Evolutionary conservation across 768 basidiomycete genomes (phyloP).

Genomic region (Mycena rebaudengoi): DNA sequence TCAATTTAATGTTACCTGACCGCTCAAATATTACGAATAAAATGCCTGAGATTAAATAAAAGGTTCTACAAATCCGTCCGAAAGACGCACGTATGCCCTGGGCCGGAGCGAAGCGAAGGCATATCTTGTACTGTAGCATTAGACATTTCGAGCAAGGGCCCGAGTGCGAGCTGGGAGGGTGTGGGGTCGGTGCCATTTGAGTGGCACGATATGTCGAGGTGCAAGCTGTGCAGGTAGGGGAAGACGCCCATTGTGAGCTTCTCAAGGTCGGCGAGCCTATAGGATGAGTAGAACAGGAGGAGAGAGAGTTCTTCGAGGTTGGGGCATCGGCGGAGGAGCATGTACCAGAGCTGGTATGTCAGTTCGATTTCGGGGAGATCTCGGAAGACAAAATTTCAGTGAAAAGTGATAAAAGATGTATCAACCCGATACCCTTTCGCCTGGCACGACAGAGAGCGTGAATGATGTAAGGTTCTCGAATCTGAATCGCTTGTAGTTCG

Average conservation of each 20-base stretch:
- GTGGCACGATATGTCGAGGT: constrained; percentile 1
- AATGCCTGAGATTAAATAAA: no score
- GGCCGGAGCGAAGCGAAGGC: no score
- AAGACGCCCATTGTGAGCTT: background rate
- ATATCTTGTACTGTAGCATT: no score
- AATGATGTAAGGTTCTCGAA: constrained; percentile 14
- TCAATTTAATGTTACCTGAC: no score
- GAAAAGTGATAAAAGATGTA: background rate
- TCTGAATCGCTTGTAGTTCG: constrained; percentile 15
- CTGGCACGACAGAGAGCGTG: background rate
- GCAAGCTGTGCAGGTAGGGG: background rate
- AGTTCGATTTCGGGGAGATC: background rate
- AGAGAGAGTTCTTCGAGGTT: constrained; percentile 41
- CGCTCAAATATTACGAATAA: no score
- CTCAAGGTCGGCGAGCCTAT: background rate
- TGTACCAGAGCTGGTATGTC: constrained; percentile 29
- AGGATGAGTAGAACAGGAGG: constrained; percentile 1
- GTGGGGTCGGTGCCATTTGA: no score
- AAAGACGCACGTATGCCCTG: no score
- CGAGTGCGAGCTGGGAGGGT: no score
- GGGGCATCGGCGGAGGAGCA: constrained; percentile 21
- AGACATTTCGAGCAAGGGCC: no score
- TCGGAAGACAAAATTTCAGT: background rate
- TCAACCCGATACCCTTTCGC: background rate
- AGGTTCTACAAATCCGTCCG: no score